Evolutionary conservation across 2,329 filamentous ascomycete species (phyloP), one percentile per base, ranked within the genome.

Genomic region (Spiromastix sp.): DNA sequence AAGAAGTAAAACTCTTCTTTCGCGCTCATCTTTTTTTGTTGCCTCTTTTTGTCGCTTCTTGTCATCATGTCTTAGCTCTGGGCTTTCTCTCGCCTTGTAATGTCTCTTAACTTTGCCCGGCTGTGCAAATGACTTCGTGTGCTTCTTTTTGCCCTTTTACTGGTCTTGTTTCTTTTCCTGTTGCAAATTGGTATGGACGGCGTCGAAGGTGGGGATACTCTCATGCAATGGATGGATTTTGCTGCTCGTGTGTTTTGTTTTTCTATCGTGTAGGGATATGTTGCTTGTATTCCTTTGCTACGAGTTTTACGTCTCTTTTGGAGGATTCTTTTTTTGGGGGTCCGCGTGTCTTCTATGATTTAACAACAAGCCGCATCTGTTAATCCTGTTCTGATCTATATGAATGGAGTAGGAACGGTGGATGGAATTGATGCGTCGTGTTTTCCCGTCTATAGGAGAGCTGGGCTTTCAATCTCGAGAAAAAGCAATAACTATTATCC

Each of bases 1-100:
- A 66, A 64, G 56, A 65, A 64, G 49, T 50, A 60, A 33, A 54
- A 48, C 43, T 41, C 43, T 39, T 47, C 39, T 42, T 20, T 25
- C 20, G 12, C 42, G 43, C 48, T 47, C 43, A 44, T 42, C 37
- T 49, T 47, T 52, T 50, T 48, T 40, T 42, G 47, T 39, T 34
- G 4, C 39, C 42, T 49, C 46, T 46, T 50, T 54, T 50, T 51
- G 48, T 54, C 44, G 42, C 40, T 41, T 37, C 43, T 37, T 40
- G 36, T 38, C 37, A 41, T 41, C 41, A 41, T 45, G 36, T 27
- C 40, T 27, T 45, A 37, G 38, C 32, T 22, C 27, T 36, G 18
- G 26, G 34, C 16, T 32, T 32, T 22, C 11, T 15, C n/a, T 32
- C 13, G 8, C 5, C 26, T 13, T 37, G 4, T 5, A 13, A n/a